Evolutionary conservation across 2,329 filamentous ascomycete species (phyloP).

Genomic region (Aspergillus neoniger): DNA sequence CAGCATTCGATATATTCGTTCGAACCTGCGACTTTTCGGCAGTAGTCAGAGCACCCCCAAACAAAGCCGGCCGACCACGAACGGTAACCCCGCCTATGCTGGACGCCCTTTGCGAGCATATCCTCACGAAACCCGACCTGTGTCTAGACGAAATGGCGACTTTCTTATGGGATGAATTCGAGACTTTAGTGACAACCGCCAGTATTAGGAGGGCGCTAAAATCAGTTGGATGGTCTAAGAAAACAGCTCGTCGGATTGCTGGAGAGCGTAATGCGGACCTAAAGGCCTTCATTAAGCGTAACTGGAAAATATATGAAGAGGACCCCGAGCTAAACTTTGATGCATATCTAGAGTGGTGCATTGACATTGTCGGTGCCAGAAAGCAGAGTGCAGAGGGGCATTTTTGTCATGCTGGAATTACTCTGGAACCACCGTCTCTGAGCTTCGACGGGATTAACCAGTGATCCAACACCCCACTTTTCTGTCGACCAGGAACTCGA

Average conservation of each 20-base stretch:
- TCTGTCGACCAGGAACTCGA: no score
- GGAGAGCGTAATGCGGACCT: not conserved
- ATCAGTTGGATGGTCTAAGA: not conserved
- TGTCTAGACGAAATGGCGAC: conserved; percentile 8
- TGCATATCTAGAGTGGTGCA: no score
- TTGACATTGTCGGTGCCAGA: no score
- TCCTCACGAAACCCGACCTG: conserved; percentile 3
- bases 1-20: not conserved
- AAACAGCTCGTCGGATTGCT: not conserved
- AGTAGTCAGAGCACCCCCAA: not conserved
- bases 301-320: not conserved
- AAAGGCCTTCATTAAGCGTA: not conserved
- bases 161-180: conserved; percentile 5
- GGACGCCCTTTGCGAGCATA: conserved; percentile 5
- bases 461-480: no score
- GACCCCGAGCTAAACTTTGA: no score
- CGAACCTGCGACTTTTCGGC: conserved; percentile 8
- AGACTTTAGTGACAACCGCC: not conserved
- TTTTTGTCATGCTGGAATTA: no score
- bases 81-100: not conserved
- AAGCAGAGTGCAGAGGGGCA: no score
- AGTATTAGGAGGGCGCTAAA: conserved; percentile 1
- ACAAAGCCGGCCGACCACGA: not conserved
- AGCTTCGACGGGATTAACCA: no score
- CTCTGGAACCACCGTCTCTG: no score